Base-by-base conservation (phyloP, 2,329 filamentous ascomycete genomes). In the Shiraia sp. region DNA sequence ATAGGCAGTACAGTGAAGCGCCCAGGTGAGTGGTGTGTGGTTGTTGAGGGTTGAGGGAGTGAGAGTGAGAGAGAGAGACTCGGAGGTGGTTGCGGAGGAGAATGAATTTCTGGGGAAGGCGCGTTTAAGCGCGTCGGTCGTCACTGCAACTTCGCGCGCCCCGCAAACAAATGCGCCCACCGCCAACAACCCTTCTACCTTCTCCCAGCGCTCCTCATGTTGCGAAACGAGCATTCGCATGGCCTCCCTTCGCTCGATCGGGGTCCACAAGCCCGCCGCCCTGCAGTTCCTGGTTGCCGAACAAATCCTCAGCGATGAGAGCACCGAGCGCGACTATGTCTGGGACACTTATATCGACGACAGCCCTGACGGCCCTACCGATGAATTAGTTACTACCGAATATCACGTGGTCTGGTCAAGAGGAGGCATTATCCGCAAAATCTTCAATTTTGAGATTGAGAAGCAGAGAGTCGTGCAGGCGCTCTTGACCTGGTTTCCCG, bases 191-290 rank as follows among this genome's bases (percentile, higher is more conserved):
- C 31, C 38, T 22, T 43, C 38, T 36, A 17, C 16, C 7, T 16
- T 8, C 37, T 40, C 30, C 13, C 42, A 32, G 45, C 26, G 37
- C 40, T 53, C 57, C 55, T 55, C 58, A 69, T 70, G 66, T 62
- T 58, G 55, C 59, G 38, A 42, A 45, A 42, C 49, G 40, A 49
- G 48, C 45, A 38, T 55, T 49, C 45, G 49, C 45, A 99, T 99
- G 95, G 92, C 92, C 57, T 85, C 87, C 66, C 83, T 96, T 72
- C 88, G 83, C 70, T 96, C 92, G 53, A 81, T 96, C 62, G 93
- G 93, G 69, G 79, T 96, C 64, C 92, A 97, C 75, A 85, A 87
- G 73, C 91, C 95, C 47, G 82, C 87, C 47, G 90, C 87, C 52
- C 78, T 97, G 51, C 83, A 82, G 49, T 90, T 93, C 75, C 84